A percentile compares a stretch with the other conserved stretches of the same genome.
Conservation (phyloP, 805 yeast species). For the Yarrowia alimentaria region DNA sequence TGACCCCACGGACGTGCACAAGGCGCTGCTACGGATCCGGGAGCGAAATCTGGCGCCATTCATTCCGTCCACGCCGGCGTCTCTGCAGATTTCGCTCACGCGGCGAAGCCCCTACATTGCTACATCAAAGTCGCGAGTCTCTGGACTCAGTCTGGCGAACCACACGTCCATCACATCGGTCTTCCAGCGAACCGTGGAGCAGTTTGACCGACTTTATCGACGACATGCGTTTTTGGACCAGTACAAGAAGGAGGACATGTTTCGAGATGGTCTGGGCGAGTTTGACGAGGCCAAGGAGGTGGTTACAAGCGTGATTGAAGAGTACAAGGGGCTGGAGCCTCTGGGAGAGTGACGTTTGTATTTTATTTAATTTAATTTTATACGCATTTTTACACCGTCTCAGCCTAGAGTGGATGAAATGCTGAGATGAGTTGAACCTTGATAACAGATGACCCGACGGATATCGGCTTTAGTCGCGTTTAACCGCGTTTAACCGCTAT, state of each 20-base stretch:
- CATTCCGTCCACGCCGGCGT: slow-evolving; percentile 82
- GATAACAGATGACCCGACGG: too few species aligned
- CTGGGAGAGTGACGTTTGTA: slow-evolving; percentile 25
- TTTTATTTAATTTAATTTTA: too few species aligned
- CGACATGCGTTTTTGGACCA: slow-evolving; percentile 82
- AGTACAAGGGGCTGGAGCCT: slow-evolving; percentile 54
- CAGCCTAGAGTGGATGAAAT: too few species aligned
- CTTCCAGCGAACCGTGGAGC: slow-evolving; percentile 63
- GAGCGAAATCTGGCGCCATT: slow-evolving; percentile 55
- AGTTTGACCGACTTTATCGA: slow-evolving; percentile 75
- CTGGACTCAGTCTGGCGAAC: slow-evolving; percentile 83
- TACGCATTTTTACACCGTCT: too few species aligned
- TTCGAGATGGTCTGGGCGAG: slow-evolving; percentile 51
- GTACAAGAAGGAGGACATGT: slow-evolving; percentile 52
- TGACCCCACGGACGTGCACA: slow-evolving; percentile 66
- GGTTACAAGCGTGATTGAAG: slow-evolving; percentile 71
- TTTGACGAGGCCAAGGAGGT: slow-evolving; percentile 77
- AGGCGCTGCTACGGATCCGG: slow-evolving; percentile 43
- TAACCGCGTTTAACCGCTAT: too few species aligned
- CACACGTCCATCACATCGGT: slow-evolving; percentile 70
- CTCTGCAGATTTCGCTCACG: slow-evolving; percentile 76
- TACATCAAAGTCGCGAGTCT: slow-evolving; percentile 49
- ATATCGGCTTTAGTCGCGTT: too few species aligned
- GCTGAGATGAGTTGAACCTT: too few species aligned
- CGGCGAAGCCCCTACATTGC: slow-evolving; percentile 60